phyloP scores from a whole-genome alignment of 164 flowering plant genomes.

The Liquidambar formosana region DNA sequence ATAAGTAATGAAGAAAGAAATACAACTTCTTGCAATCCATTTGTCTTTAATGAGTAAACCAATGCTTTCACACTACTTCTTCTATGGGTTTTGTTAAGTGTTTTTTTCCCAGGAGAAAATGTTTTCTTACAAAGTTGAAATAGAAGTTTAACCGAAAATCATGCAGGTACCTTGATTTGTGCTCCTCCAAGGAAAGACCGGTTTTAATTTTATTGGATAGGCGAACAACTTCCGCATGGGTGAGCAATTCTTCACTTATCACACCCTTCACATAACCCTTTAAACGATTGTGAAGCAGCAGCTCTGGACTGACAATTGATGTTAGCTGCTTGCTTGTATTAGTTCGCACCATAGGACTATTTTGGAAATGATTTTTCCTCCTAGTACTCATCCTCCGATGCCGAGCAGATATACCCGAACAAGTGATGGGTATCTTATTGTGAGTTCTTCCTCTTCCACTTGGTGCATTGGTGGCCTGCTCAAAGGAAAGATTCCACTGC shows the following conservation, averaged over 20 bases:
- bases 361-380: slow-evolving; percentile 32
- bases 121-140: no score
- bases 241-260: slow-evolving; percentile 60
- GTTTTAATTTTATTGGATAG: slow-evolving; percentile 70
- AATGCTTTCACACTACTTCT: no score
- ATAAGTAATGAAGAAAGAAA: no score
- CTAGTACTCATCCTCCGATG: slow-evolving; percentile 55
- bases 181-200: slow-evolving; percentile 77
- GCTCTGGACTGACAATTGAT: slow-evolving; percentile 51
- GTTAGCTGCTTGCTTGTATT: slow-evolving; percentile 33
- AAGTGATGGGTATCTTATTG: slow-evolving; percentile 43
- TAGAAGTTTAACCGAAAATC: no score
- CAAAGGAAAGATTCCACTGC: slow-evolving; percentile 80
- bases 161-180: slow-evolving; percentile 51
- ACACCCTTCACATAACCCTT: slow-evolving; percentile 80
- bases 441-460: slow-evolving; percentile 26
- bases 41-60: no score
- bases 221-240: slow-evolving; percentile 75
- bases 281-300: slow-evolving; percentile 53
- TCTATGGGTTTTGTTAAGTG: no score
- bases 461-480: slow-evolving; percentile 24
- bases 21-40: neutral
- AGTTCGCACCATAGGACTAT: slow-evolving; percentile 11
- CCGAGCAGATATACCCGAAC: slow-evolving; percentile 87
- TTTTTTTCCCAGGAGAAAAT: no score